phyloP scores from a whole-genome alignment of 371 early-diverging fungal genomes.

The Mucor irregularis region DNA sequence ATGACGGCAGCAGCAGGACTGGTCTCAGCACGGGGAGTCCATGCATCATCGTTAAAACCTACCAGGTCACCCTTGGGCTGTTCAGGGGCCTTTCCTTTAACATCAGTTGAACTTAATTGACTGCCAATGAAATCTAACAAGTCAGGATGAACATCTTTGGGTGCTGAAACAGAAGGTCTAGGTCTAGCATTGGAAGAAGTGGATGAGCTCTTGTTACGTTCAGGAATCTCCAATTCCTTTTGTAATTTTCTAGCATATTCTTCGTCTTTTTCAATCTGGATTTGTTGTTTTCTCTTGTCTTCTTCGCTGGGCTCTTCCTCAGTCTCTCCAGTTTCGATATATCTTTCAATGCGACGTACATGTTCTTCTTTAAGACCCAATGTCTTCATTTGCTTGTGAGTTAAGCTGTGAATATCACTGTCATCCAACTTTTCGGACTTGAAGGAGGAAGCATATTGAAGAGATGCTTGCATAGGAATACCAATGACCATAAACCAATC shows the following conservation, averaged over 20 bases:
- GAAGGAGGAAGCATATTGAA: constrained; percentile 79
- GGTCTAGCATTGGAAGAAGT: constrained; percentile 33
- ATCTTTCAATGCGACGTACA: constrained; percentile 74
- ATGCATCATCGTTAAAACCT: constrained; percentile 61
- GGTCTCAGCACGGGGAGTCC: constrained; percentile 33
- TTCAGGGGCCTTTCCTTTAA: constrained; percentile 17
- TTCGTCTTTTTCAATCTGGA: constrained; percentile 58
- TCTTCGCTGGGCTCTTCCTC: constrained; percentile 42
- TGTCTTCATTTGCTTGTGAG: constrained; percentile 69
- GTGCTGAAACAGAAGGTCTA: constrained; percentile 43
- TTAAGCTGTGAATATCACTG: constrained; percentile 70
- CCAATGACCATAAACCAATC: constrained; percentile 83
- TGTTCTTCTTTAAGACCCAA: constrained; percentile 86
- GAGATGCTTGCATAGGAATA: constrained; percentile 71
- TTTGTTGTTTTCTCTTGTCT: constrained; percentile 23
- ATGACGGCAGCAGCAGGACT: constrained; percentile 6
- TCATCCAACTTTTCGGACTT: constrained; percentile 83
- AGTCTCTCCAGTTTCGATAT: constrained; percentile 44
- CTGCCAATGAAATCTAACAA: constrained; percentile 36
- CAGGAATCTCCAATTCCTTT: constrained; percentile 44
- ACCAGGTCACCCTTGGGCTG: constrained; percentile 25
- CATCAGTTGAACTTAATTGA: constrained; percentile 15
- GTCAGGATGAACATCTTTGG: constrained; percentile 48
- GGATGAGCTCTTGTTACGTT: constrained; percentile 21
- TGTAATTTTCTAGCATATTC: constrained; percentile 75